These are phyloP conservation scores for Claviceps lovelessii DNA, from an alignment of 2,329 filamentous ascomycete species.

Conservation along the genomic window DNA sequence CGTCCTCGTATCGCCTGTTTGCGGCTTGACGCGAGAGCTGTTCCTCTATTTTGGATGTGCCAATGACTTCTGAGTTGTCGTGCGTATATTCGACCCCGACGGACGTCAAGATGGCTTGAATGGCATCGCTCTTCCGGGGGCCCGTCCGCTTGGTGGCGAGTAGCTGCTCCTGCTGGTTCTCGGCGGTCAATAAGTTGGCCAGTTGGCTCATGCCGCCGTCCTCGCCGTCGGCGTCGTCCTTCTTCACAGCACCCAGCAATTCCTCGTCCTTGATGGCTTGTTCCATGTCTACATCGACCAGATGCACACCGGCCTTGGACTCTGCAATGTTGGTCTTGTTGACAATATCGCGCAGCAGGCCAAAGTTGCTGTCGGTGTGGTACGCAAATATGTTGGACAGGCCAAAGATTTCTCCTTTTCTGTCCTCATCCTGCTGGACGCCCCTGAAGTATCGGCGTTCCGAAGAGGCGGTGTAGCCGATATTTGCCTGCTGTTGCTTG, in stretches of 20 bases:
- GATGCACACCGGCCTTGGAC: conserved; percentile 67
- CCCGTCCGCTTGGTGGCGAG: conserved; percentile 20
- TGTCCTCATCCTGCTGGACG: conserved; percentile 66
- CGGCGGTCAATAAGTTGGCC: conserved; percentile 35
- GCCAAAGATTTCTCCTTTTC: conserved; percentile 91
- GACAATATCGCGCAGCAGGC: conserved; percentile 84
- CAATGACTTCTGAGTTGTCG: conserved; percentile 89
- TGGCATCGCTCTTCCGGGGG: conserved; percentile 48
- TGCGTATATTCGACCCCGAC: conserved; percentile 92
- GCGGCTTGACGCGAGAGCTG: conserved; percentile 65
- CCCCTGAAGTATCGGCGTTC: conserved; percentile 93
- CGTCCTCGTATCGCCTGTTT: conserved; percentile 33
- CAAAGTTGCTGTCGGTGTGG: conserved; percentile 57
- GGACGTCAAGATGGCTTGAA: conserved; percentile 76
- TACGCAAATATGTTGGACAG: conserved; percentile 76
- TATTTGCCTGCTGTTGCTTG: conserved; percentile 97
- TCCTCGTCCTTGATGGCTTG: conserved; percentile 42
- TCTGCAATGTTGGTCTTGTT: conserved; percentile 98
- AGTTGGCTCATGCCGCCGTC: conserved; percentile 61
- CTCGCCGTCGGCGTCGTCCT: conserved; percentile 38
- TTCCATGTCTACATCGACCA: conserved; percentile 63
- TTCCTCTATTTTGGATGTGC: conserved; percentile 81
- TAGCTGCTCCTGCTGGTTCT: conserved; percentile 28
- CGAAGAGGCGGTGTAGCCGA: conserved; percentile 82
- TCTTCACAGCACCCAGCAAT: conserved; percentile 26